Base-by-base conservation (phyloP, 1,284 basidiomycete genomes). In the Cystobasidiaceae sp. region DNA sequence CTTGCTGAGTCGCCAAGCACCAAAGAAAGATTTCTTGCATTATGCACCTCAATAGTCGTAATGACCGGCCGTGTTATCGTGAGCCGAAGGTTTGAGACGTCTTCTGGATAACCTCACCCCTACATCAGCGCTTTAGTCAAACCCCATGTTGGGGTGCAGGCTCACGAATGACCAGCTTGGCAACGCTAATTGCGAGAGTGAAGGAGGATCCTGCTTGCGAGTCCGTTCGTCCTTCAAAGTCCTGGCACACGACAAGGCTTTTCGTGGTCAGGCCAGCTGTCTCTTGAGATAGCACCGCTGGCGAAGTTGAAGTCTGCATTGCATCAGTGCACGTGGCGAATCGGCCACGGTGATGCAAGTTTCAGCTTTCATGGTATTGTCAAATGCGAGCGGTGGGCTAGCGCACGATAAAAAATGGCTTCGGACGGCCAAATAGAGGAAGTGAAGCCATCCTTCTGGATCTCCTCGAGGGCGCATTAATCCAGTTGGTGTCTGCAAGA, bases 121-220 rank as follows among this genome's bases (percentile, higher is more conserved):
- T n/a, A n/a, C n/a, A n/a, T n/a, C 27, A 41, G 3, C 30, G 5
- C 25, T 34, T 27, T 43, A 5, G 2, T 27, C 9, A 15, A 15
- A 6, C 2, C n/a, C 13, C 37, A 3, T 2, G 9, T 13, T 43
- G 7, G 23, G 3, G n/a, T 2, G n/a, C 4, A 3, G 25, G 30
- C 60, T 25, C 41, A 55, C 60, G 60, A 5, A 63, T 63, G 21
- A 63, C 32, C 6, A 55, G 39, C 28, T 63, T 63, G 21, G 60
- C 60, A 25, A 63, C 60, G 19, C 39, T 37, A 7, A 19, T 28
- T 8, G 25, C 13, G 7, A 61, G 41, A n/a, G 11, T 37, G 17
- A 54, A 34, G 27, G 3, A 43, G 9, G 13, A 28, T 21, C 23
- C 43, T 3, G 23, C 21, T 7, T 23, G 7, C 30, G 28, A 9